phyloP scores from a whole-genome alignment of 1,139 yeast genomes.

The Candida pseudocylindracea region DNA sequence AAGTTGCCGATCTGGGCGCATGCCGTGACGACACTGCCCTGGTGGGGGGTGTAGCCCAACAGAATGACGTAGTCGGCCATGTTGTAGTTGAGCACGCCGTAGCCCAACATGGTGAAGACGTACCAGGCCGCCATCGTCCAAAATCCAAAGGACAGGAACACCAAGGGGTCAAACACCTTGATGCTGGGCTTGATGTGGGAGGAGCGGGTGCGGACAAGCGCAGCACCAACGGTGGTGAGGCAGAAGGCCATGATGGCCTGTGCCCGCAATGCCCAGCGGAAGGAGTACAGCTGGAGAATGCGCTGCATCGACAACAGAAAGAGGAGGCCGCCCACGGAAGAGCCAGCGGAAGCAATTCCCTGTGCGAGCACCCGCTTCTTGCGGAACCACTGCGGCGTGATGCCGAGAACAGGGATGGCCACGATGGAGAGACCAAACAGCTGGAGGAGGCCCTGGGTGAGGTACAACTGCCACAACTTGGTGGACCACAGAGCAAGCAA shows the following conservation, averaged over 20 bases:
- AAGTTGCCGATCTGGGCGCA: slow-evolving; percentile 21
- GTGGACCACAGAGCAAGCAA: slow-evolving; percentile 30
- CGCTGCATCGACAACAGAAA: slow-evolving; percentile 17
- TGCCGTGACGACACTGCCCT: slow-evolving; percentile 27
- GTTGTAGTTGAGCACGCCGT: too few species aligned
- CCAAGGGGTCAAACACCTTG: slow-evolving; percentile 6
- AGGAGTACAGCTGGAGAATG: slow-evolving; percentile 9
- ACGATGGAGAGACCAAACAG: slow-evolving; percentile 25
- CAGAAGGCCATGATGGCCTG: slow-evolving; percentile 15
- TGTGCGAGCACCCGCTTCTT: slow-evolving; percentile 11
- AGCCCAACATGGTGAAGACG: slow-evolving; percentile 7
- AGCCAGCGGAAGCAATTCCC: slow-evolving; percentile 36
- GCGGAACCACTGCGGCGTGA: slow-evolving; percentile 5
- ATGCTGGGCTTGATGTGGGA: slow-evolving; percentile 2
- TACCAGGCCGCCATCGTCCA: slow-evolving; percentile 8
- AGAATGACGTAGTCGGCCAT: slow-evolving; percentile 16
- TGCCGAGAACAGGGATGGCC: slow-evolving; percentile 11
- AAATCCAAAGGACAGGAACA: slow-evolving; percentile 10
- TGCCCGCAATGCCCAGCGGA: slow-evolving; percentile 20
- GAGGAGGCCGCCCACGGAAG: slow-evolving; percentile 40
- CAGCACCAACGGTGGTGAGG: slow-evolving; percentile 10
- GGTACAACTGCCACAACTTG: slow-evolving; percentile 26
- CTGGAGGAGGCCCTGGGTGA: slow-evolving; percentile 28
- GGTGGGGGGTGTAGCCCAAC: slow-evolving; percentile 13
- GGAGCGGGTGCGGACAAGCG: slow-evolving; percentile 7